phyloP scores from a whole-genome alignment of 805 yeast genomes.

The Cyberlindnera galapagoensis region DNA sequence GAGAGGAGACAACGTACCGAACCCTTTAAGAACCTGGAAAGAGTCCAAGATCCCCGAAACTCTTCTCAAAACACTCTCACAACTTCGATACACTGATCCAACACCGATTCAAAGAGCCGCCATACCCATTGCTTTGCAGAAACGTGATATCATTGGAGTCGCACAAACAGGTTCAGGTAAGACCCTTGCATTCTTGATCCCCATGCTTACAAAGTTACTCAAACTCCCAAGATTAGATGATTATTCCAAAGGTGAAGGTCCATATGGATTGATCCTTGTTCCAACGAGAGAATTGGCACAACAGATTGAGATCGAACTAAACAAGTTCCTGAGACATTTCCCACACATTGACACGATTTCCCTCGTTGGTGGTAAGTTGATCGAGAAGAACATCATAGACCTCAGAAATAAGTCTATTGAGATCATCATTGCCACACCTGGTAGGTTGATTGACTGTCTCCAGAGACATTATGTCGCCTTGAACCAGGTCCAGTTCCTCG shows the following conservation, averaged over 20 bases:
- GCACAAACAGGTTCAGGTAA: conserved; percentile 98
- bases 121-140: conserved; percentile 58
- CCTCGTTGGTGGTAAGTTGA: conserved; percentile 85
- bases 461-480: conserved; percentile 60
- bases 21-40: conserved; percentile 71
- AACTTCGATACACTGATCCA: conserved; percentile 54
- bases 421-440: conserved; percentile 90
- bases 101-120: conserved; percentile 91
- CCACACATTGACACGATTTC: conserved; percentile 47
- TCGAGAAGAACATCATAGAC: conserved; percentile 62
- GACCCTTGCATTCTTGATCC: conserved; percentile 76
- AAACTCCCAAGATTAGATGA: conserved; percentile 41
- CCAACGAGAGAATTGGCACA: conserved; percentile 94
- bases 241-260: conserved; percentile 51
- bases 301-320: conserved; percentile 69
- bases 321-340: conserved; percentile 37
- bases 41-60: conserved; percentile 49
- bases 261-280: conserved; percentile 69
- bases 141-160: conserved; percentile 74
- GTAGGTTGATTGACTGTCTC: conserved; percentile 76
- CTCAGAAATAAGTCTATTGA: conserved; percentile 31
- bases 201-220: conserved; percentile 52
- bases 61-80: conserved; percentile 31
- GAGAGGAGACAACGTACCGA: conserved; percentile 34
- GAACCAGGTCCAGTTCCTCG: conserved; percentile 55